Percentiles rank a stretch among this genome's conserved stretches.
These are phyloP conservation scores for Salvia miltiorrhiza DNA, from an alignment of 257 asterid genomes.

Conservation along the genomic window DNA sequence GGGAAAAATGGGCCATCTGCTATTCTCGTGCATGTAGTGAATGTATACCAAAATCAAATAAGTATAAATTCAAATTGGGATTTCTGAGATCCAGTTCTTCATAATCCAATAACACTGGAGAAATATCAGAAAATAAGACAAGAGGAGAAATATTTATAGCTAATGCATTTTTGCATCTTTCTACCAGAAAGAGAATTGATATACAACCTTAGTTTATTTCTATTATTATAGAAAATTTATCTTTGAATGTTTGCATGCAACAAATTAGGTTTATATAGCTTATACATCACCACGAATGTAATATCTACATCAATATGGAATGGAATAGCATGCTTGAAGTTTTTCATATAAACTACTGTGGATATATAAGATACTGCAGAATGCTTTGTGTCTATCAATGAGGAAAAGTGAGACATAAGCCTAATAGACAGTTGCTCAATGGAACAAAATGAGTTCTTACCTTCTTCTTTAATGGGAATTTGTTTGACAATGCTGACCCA, in stretches of 20 bases:
- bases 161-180: neutral
- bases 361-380: neutral
- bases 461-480: constrained; percentile 28
- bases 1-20: neutral
- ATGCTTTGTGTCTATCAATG: constrained; percentile 38
- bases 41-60: neutral
- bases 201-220: neutral
- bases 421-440: constrained; percentile 34
- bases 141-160: neutral
- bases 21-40: constrained; percentile 11
- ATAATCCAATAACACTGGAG: neutral
- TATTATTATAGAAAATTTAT: neutral
- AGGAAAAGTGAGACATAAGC: constrained; percentile 30
- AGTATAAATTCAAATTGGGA: neutral
- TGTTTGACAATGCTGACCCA: constrained; percentile 40
- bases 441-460: constrained; percentile 29
- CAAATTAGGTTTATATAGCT: neutral
- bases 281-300: neutral
- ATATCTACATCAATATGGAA: neutral
- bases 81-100: constrained; percentile 1
- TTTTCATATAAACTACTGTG: neutral
- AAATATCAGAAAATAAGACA: neutral
- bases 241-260: constrained; percentile 1
- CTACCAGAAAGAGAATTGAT: neutral
- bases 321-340: constrained; percentile 4